Percentiles rank a stretch among this genome's conserved stretches.
Evolutionary conservation across 2,329 filamentous ascomycete species (phyloP).

Genomic region (Fusarium xylarioides): DNA sequence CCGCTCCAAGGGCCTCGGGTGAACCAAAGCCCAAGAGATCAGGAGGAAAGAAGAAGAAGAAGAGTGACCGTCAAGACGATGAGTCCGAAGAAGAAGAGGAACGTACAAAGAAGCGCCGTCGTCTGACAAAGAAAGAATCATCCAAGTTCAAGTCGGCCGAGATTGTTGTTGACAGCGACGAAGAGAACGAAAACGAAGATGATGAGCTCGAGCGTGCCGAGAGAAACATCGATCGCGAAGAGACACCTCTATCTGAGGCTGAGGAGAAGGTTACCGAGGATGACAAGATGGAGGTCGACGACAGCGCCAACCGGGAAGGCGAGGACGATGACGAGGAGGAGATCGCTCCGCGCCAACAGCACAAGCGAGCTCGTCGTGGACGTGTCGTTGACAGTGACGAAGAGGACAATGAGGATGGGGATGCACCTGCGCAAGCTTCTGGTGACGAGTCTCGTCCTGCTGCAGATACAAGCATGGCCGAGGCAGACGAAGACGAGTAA

Average conservation of each 20-base stretch:
- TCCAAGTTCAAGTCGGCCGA: slow-evolving; percentile 87
- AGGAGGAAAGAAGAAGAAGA: slow-evolving; percentile 59
- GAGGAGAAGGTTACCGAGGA: slow-evolving; percentile 50
- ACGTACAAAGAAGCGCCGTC: slow-evolving; percentile 70
- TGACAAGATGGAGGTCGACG: slow-evolving; percentile 64
- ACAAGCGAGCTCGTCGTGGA: slow-evolving; percentile 60
- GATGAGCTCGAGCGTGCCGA: slow-evolving; percentile 58
- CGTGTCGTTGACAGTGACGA: slow-evolving; percentile 66
- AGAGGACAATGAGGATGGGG: slow-evolving; percentile 50
- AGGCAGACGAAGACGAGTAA: slow-evolving; percentile 47
- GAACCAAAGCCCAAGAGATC: slow-evolving; percentile 58
- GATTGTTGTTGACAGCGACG: slow-evolving; percentile 81
- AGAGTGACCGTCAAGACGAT: slow-evolving; percentile 51
- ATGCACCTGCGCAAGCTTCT: slow-evolving; percentile 24
- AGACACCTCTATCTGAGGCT: slow-evolving; percentile 49
- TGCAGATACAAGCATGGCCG: slow-evolving; percentile 54
- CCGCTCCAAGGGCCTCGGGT: slow-evolving; percentile 49
- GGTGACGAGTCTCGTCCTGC: slow-evolving; percentile 39
- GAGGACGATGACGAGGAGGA: slow-evolving; percentile 63
- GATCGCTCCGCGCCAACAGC: slow-evolving; percentile 52
- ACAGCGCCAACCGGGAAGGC: slow-evolving; percentile 46
- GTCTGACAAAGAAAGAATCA: slow-evolving; percentile 59
- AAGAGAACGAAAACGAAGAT: slow-evolving; percentile 53
- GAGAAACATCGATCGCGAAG: slow-evolving; percentile 50
- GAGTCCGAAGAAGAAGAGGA: slow-evolving; percentile 56